Conservation (phyloP, 768 basidiomycete genomes). For the Lactarius sanguifluus region DNA sequence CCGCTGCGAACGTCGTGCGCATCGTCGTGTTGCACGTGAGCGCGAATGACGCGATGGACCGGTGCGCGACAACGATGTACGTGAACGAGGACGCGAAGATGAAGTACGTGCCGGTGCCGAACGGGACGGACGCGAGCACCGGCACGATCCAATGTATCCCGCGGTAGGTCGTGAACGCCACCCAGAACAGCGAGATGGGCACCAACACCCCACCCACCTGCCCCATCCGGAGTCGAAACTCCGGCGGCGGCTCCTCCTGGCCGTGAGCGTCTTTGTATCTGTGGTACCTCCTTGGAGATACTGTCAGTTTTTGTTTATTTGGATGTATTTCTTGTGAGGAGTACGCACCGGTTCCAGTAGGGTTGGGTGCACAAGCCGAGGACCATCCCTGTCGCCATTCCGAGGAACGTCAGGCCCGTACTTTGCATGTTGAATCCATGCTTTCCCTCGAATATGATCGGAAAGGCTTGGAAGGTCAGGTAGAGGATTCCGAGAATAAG, state of each 20-base stretch:
- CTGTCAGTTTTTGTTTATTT: background rate
- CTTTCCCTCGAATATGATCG: constrained; percentile 48
- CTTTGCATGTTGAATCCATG: constrained; percentile 55
- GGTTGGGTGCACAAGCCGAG: constrained; percentile 41
- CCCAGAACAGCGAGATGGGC: constrained; percentile 56
- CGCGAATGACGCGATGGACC: constrained; percentile 56
- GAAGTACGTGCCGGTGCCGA: constrained; percentile 58
- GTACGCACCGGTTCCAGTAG: constrained; percentile 44
- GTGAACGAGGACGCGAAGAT: constrained; percentile 70
- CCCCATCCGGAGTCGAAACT: constrained; percentile 63
- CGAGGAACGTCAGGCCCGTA: constrained; percentile 50
- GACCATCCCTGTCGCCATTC: constrained; percentile 51
- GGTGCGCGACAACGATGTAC: constrained; percentile 52
- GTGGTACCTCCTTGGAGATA: constrained; percentile 38
- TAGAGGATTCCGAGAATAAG: constrained; percentile 47
- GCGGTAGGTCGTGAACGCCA: constrained; percentile 54
- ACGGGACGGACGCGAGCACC: constrained; percentile 45
- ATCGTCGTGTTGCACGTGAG: constrained; percentile 62
- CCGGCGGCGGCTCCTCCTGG: constrained; percentile 57
- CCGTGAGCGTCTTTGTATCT: constrained; percentile 41
- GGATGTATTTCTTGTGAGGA: background rate
- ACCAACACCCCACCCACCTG: constrained; percentile 66
- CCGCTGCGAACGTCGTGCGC: constrained; percentile 42
- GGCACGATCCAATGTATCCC: constrained; percentile 50
- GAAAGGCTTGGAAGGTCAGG: constrained; percentile 56